phyloP scores from a whole-genome alignment of 768 basidiomycete species.

The Rossbeevera mucosa region DNA sequence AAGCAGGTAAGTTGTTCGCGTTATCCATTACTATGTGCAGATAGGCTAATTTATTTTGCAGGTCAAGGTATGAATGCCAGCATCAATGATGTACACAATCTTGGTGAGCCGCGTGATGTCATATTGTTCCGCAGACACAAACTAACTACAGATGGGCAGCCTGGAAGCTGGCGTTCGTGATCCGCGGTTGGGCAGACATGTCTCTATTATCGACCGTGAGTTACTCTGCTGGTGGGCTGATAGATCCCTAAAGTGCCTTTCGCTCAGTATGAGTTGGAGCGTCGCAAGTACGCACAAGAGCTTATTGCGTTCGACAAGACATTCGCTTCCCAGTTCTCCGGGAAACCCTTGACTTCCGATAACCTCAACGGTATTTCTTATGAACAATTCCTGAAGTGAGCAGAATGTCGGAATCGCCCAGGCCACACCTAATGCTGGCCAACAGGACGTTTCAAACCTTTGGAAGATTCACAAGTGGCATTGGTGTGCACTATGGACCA shows the following conservation, averaged over 20 bases:
- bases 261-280: conserved; percentile 47
- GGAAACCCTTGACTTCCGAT: conserved; percentile 41
- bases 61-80: conserved; percentile 54
- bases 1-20: conserved; percentile 32
- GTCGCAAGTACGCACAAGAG: conserved; percentile 50
- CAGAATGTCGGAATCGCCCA: neutral
- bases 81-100: conserved; percentile 53
- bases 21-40: neutral
- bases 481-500: conserved; percentile 46
- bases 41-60: conserved; percentile 23
- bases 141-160: conserved; percentile 22
- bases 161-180: conserved; percentile 52
- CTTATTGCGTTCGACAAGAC: conserved; percentile 51
- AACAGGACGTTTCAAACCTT: conserved; percentile 42
- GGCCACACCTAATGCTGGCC: neutral
- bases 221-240: neutral
- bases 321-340: conserved; percentile 50
- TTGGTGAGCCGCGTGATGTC: conserved; percentile 28
- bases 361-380: conserved; percentile 37
- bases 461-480: conserved; percentile 44
- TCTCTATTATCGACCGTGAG: conserved; percentile 45
- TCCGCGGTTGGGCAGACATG: conserved; percentile 44
- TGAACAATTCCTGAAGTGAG: conserved; percentile 43
- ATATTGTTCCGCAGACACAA: neutral
- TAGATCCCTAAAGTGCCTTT: neutral